These are phyloP conservation scores for Penicillium sp. DNA, from an alignment of 2,329 filamentous ascomycete species.

Conservation along the genomic window DNA sequence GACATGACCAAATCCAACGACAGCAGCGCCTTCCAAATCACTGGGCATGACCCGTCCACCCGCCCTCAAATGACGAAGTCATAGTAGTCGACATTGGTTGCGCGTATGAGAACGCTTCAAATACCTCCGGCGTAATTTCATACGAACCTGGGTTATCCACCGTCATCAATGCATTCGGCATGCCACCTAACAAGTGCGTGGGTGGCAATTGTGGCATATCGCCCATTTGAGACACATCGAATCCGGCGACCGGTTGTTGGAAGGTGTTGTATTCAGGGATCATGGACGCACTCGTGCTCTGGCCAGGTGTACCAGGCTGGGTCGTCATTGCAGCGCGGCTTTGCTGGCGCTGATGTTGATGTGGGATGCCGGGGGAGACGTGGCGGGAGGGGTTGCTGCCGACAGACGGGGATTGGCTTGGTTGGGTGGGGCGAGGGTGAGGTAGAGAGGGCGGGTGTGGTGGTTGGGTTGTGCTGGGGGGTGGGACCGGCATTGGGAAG, in stretches of 20 bases:
- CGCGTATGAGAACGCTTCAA: conserved; percentile 50
- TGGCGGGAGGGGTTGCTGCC: conserved; percentile 28
- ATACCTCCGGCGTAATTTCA: conserved; percentile 50
- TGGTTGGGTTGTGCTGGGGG: conserved; percentile 25
- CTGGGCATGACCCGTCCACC: conserved; percentile 26
- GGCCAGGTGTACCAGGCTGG: conserved; percentile 21
- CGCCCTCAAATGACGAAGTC: conserved; percentile 38
- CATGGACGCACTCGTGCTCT: conserved; percentile 21
- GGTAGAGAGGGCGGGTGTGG: conserved; percentile 18
- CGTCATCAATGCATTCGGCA: conserved; percentile 43
- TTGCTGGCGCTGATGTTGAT: conserved; percentile 15
- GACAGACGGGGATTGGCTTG: conserved; percentile 35
- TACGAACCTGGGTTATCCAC: conserved; percentile 43
- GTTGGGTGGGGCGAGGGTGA: conserved; percentile 18
- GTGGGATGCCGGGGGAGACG: conserved; percentile 25
- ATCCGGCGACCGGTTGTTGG: conserved; percentile 30
- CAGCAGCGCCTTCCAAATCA: conserved; percentile 9
- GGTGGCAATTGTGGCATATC: conserved; percentile 33
- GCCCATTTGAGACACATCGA: conserved; percentile 28
- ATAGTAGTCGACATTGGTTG: conserved; percentile 50
- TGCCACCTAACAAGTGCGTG: conserved; percentile 37
- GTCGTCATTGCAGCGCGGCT: conserved; percentile 24
- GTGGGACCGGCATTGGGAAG: conserved; percentile 21
- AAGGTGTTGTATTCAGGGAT: conserved; percentile 29
- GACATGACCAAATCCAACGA: neutral